phyloP scores from a whole-genome alignment of 495 filamentous ascomycete genomes.

The Aspergillus diversus region DNA sequence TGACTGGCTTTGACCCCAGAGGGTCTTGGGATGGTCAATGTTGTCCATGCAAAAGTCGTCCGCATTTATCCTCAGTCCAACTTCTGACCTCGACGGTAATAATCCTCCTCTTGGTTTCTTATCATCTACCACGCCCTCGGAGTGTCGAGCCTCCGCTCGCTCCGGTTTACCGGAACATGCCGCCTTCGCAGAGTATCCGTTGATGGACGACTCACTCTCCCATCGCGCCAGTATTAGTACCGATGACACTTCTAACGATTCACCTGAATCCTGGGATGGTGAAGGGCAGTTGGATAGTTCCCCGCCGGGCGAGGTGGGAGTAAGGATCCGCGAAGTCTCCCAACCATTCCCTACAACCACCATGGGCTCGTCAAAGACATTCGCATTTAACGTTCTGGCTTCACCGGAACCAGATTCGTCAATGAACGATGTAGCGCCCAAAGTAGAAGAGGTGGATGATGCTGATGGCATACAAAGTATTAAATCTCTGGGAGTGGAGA shows the following conservation, averaged over 20 bases:
- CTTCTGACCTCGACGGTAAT: slow-evolving; percentile 22
- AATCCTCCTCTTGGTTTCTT: slow-evolving; percentile 20
- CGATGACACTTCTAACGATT: slow-evolving; percentile 43
- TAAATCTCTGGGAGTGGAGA: slow-evolving; percentile 40
- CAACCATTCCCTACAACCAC: slow-evolving; percentile 21
- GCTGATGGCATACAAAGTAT: slow-evolving; percentile 41
- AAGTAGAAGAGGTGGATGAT: slow-evolving; percentile 52
- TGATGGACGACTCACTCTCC: slow-evolving; percentile 36
- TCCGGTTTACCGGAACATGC: slow-evolving; percentile 30
- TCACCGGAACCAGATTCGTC: slow-evolving; percentile 26
- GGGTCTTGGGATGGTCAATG: slow-evolving; percentile 37
- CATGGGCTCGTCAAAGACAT: slow-evolving; percentile 25
- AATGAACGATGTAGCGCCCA: slow-evolving; percentile 37
- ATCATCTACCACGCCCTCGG: slow-evolving; percentile 8
- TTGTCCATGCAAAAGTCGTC: slow-evolving; percentile 50
- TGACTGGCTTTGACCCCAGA: slow-evolving; percentile 14
- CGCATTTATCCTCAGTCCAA: slow-evolving; percentile 26
- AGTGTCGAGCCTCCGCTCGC: slow-evolving; percentile 26
- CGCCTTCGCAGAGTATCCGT: slow-evolving; percentile 27
- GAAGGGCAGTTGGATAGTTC: slow-evolving; percentile 31
- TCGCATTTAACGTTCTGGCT: slow-evolving; percentile 26
- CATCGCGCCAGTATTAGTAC: slow-evolving; percentile 42
- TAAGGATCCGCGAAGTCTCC: slow-evolving; percentile 24
- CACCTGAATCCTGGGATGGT: slow-evolving; percentile 39
- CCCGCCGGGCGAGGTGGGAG: slow-evolving; percentile 30